phyloP scores from a whole-genome alignment of 179 eudicot genomes.

The Spergularia azorica region DNA sequence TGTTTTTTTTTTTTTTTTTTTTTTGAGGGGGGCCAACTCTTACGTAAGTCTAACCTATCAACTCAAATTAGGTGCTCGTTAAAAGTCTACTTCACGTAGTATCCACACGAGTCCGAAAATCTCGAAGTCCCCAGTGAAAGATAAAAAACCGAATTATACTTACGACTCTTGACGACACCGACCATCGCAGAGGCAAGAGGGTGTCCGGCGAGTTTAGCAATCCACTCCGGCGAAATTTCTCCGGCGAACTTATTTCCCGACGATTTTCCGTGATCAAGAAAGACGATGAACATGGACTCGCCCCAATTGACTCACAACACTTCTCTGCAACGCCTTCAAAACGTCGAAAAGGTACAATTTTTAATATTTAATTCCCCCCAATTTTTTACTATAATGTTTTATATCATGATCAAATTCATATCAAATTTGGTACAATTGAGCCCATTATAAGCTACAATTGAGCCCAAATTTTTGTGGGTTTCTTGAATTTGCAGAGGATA shows the following conservation, averaged over 20 bases:
- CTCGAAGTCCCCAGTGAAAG: too few species aligned
- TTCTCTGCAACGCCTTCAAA: slow-evolving; percentile 84
- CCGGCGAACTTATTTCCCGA: slow-evolving; percentile 64
- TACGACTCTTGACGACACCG: too few species aligned
- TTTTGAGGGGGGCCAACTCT: too few species aligned
- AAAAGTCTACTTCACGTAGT: too few species aligned
- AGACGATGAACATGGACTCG: slow-evolving; percentile 70
- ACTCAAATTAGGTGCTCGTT: too few species aligned
- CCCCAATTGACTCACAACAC: slow-evolving; percentile 61
- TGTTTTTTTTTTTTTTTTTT: too few species aligned
- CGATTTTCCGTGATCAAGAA: too few species aligned
- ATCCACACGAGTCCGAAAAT: too few species aligned
- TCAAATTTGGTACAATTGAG: background rate
- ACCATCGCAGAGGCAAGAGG: too few species aligned
- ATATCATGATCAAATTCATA: background rate
- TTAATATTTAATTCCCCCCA: background rate
- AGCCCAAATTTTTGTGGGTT: background rate
- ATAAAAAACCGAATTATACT: too few species aligned
- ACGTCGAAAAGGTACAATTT: slow-evolving; percentile 64
- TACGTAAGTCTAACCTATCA: too few species aligned
- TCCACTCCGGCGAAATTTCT: background rate
- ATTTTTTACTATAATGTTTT: background rate
- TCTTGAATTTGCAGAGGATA: slow-evolving; percentile 46
- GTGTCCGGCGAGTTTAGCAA: too few species aligned
- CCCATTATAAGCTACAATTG: background rate